Conservation (phyloP, 345 rosid species). For the Aquilaria sinensis region DNA sequence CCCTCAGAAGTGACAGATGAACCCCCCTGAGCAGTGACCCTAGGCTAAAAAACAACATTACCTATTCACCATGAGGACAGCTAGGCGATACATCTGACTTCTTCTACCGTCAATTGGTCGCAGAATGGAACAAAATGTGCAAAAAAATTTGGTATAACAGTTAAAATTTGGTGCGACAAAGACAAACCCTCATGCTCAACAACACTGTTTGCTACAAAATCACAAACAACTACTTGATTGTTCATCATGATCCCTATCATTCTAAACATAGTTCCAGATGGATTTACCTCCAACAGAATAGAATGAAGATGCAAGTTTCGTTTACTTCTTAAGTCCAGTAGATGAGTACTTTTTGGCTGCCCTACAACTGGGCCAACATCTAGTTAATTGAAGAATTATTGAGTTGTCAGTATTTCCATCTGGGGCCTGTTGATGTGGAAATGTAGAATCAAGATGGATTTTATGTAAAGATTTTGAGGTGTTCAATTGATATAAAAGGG, state of each 20-base stretch:
- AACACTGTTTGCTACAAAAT: no score
- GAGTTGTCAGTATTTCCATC: constrained; percentile 20
- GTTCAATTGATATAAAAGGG: constrained; percentile 9
- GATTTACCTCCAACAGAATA: no score
- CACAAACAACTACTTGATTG: no score
- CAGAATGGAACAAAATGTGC: no score
- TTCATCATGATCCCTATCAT: no score
- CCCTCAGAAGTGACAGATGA: constrained; percentile 13
- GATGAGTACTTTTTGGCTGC: background rate
- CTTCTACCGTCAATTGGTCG: background rate
- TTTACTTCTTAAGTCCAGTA: no score
- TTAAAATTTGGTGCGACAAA: no score
- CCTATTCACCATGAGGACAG: constrained; percentile 17
- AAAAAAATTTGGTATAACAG: no score
- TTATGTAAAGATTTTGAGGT: constrained; percentile 14
- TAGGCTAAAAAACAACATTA: constrained; percentile 12
- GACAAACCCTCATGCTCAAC: no score
- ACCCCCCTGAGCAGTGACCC: constrained; percentile 11
- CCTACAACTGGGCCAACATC: constrained; percentile 7
- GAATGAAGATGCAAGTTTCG: no score
- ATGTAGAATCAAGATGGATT: constrained; percentile 21
- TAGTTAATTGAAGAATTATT: constrained; percentile 26
- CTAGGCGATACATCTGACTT: constrained; percentile 4
- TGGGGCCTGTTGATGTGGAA: constrained; percentile 34
- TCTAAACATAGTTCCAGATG: no score